These are phyloP conservation scores for Pachyrhizus erosus DNA, from an alignment of 306 rosid species.

Conservation along the genomic window DNA sequence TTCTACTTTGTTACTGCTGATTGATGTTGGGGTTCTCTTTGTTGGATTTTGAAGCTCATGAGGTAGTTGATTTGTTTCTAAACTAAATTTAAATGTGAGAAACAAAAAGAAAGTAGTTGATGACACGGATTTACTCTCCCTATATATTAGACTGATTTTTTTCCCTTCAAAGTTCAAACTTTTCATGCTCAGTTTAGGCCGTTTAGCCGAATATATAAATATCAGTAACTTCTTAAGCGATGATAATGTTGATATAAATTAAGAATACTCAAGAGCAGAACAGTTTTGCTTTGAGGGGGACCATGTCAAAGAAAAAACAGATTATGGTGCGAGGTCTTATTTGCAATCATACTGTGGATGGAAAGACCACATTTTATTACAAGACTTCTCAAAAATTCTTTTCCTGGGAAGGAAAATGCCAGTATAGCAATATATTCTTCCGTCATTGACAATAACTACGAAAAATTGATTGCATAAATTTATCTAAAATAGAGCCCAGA, in stretches of 20 bases:
- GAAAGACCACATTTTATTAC: not conserved
- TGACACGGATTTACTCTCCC: not conserved
- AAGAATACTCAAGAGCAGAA: not conserved
- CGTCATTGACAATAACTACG: not conserved
- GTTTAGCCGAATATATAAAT: not conserved
- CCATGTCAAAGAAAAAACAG: not conserved
- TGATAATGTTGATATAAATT: not conserved
- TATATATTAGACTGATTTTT: not conserved
- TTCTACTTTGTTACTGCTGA: not conserved
- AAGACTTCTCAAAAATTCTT: not conserved
- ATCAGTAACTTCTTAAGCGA: not conserved
- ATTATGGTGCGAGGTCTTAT: not conserved
- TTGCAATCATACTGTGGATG: not conserved
- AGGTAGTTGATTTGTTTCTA: not conserved
- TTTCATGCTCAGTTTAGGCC: not conserved
- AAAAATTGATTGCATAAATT: not conserved
- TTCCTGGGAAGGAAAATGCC: not conserved
- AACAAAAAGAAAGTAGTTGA: not conserved
- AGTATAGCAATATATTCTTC: not conserved
- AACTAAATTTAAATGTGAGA: not conserved
- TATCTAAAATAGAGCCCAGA: not conserved
- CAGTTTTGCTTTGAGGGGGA: not conserved
- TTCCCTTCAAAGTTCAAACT: not conserved
- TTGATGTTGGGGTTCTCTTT: not conserved
- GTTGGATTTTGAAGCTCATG: slow-evolving; percentile 15